Base-by-base conservation (phyloP, 2,329 filamentous ascomycete genomes). In the Xylariaceae sp. region DNA sequence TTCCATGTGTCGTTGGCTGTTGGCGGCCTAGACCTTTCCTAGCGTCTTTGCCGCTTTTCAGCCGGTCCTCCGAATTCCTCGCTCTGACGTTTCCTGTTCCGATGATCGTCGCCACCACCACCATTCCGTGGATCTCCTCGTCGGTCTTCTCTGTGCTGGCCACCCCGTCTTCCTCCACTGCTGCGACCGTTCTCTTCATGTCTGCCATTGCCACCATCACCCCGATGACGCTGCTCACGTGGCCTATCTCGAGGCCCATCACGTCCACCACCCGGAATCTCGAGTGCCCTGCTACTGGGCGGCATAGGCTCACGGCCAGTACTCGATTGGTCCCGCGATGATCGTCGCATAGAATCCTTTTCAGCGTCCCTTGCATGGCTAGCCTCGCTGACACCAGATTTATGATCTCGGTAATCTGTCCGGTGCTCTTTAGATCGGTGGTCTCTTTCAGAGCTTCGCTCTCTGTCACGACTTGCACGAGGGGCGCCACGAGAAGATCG, bases 1-100 rank as follows among this genome's bases (percentile, higher is more conserved):
- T n/a, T n/a, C n/a, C n/a, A n/a, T n/a, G n/a, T n/a, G n/a, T n/a
- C n/a, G n/a, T n/a, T n/a, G n/a, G n/a, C n/a, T n/a, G n/a, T n/a
- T n/a, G n/a, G n/a, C n/a, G n/a, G n/a, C n/a, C n/a, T n/a, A n/a
- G n/a, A n/a, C n/a, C n/a, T n/a, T n/a, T n/a, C n/a, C 55, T 63
- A 62, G 60, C 69, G 77, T 62, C 77, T 71, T 52, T 66, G 70
- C 60, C 77, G 69, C 68, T 81, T 81, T 49, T 80, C 76, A 47
- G 42, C 48, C 27, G 60, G 55, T 36, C 57, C 45, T 39, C 45
- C 55, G 45, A 70, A 70, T 41, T 77, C 76, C 48, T 78, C 76
- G 53, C 74, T 77, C 55, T 67, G 67, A 29, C 70, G 68, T 58
- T 74, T 74, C 50, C 63, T 61, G 40, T 53, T 55, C 44, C 61